Evolutionary conservation across 306 rosid genomes (phyloP).

Genomic region (Oemleria cerasiformis): DNA sequence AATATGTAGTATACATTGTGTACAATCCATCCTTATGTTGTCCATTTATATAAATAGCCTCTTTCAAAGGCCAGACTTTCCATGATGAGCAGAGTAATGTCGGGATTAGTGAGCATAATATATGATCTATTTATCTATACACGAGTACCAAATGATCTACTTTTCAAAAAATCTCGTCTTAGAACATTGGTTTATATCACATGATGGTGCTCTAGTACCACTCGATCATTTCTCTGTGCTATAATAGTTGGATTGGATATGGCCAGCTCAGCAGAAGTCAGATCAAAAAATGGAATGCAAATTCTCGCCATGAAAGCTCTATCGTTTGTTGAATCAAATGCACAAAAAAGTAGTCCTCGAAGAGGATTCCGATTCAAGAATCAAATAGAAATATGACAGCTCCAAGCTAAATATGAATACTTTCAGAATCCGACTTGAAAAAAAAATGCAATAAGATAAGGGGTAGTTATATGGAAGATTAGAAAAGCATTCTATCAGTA

Average conservation of each 20-base stretch:
- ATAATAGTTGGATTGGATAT: not conserved
- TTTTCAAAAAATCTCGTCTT: not conserved
- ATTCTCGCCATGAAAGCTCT: not conserved
- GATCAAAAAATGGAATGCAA: too few relatives aligned
- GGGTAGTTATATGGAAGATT: not conserved
- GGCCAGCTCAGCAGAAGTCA: not conserved
- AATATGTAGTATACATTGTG: conserved; percentile 5
- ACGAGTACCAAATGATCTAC: not conserved
- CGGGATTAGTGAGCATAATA: not conserved
- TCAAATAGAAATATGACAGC: too few relatives aligned
- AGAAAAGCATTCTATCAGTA: not conserved
- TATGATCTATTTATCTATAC: not conserved
- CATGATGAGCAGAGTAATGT: conserved; percentile 4
- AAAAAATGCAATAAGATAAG: too few relatives aligned
- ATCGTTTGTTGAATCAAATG: too few relatives aligned
- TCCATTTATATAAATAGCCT: conserved; percentile 10
- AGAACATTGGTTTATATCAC: too few relatives aligned
- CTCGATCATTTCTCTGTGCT: too few relatives aligned
- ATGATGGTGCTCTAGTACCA: too few relatives aligned
- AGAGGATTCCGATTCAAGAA: too few relatives aligned
- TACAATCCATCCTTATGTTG: not conserved
- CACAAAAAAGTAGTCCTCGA: too few relatives aligned
- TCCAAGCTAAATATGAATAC: too few relatives aligned
- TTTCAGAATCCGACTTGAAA: too few relatives aligned
- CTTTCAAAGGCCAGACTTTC: conserved; percentile 13